A percentile compares a stretch with the other conserved stretches of the same genome.
Conservation (phyloP, 768 basidiomycete species). For the Panaeolus cyanescens region DNA sequence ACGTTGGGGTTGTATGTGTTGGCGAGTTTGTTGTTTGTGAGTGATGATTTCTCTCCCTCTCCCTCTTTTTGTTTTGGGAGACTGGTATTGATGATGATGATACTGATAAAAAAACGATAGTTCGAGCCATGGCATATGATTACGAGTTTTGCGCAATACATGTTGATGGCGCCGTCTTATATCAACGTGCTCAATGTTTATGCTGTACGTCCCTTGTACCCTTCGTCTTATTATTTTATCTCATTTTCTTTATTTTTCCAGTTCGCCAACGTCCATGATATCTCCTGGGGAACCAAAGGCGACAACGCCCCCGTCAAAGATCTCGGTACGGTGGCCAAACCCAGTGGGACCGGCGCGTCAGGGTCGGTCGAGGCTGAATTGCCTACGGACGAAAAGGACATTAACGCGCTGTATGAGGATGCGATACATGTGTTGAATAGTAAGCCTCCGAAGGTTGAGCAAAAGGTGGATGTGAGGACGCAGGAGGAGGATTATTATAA, state of each 20-base stretch:
- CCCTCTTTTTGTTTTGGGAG: neutral
- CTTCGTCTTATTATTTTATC: too few species aligned
- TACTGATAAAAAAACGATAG: slow-evolving; percentile 35
- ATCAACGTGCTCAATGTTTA: slow-evolving; percentile 94
- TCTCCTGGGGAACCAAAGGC: slow-evolving; percentile 96
- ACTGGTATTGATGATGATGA: neutral
- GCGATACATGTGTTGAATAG: slow-evolving; percentile 80
- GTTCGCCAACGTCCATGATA: slow-evolving; percentile 90
- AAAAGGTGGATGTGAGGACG: slow-evolving; percentile 60
- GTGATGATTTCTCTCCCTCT: slow-evolving; percentile 38
- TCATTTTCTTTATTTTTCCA: slow-evolving; percentile 23
- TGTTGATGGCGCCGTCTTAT: slow-evolving; percentile 91
- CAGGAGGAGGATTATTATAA: slow-evolving; percentile 87
- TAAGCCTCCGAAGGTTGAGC: slow-evolving; percentile 75
- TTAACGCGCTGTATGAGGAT: slow-evolving; percentile 88
- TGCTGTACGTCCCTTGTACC: slow-evolving; percentile 45
- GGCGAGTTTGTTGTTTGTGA: slow-evolving; percentile 81
- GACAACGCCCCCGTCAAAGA: slow-evolving; percentile 86
- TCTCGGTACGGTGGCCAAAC: slow-evolving; percentile 76
- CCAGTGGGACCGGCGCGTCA: slow-evolving; percentile 66
- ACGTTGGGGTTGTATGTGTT: slow-evolving; percentile 89
- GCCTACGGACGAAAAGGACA: slow-evolving; percentile 86
- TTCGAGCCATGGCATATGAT: slow-evolving; percentile 99
- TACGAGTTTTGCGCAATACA: slow-evolving; percentile 92
- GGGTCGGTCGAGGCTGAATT: slow-evolving; percentile 74